Evolutionary conservation across 306 rosid genomes (phyloP), one percentile per base, ranked within the genome.

Genomic region (Rubus parviflorus): DNA sequence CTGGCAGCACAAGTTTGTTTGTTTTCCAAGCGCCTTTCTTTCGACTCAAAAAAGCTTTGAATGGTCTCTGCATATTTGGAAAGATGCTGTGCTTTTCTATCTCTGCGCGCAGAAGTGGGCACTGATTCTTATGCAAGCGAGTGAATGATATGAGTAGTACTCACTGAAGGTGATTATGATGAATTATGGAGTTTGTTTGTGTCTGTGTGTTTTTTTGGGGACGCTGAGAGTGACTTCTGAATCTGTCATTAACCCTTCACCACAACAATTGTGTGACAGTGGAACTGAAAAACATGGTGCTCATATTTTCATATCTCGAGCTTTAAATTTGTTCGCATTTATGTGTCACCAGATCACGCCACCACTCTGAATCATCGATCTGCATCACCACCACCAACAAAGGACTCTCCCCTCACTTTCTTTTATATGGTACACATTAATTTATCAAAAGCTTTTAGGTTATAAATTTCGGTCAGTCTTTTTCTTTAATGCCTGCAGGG

Each of bases 231-330:
- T 17, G 93, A 92, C 96, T 82, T 83, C 73, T 88, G 97, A 80
- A 73, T 43, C 83, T 84, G 89, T 86, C 89, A 89, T 89, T 85
- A 85, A 83, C 87, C 40, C 38, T 58, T 58, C 65, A 60, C 65
- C 7, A 11, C 74, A 30, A 30, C 35, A 30, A 30, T 30, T 82
- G 79, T 74, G n/a, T 84, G 80, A 79, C 86, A 53, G 75, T 87
- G 98, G 96, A 96, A 89, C 98, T 91, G 98, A 93, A 93, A 90
- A 91, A 80, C 92, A 91, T 91, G 98, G 54, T 54, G 56, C 76
- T 83, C 17, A 30, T 30, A 30, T 30, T 30, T 30, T 30, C 35
- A 35, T 5, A 63, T 38, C 46, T 17, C 4, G 68, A 35, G 19
- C 5, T 37, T 54, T 38, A 14, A 37, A 37, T 87, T 89, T 84